A percentile compares a stretch with the other conserved stretches of the same genome.
phyloP scores from a whole-genome alignment of 2,329 filamentous ascomycete genomes.

The Domatiomyces globalis region DNA sequence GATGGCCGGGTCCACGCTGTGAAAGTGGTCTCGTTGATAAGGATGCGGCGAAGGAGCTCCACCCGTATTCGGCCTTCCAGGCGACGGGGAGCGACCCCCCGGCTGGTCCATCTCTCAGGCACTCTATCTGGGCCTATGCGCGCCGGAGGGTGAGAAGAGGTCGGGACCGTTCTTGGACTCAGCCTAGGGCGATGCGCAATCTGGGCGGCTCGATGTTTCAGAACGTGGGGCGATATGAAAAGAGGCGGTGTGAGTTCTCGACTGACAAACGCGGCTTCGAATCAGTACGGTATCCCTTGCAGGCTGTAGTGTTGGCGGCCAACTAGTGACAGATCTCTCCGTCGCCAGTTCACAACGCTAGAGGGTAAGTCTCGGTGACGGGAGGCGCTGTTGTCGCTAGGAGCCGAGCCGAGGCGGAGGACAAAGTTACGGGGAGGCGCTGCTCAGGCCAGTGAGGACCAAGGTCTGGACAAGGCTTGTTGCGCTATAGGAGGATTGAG shows the following conservation, averaged over 20 bases:
- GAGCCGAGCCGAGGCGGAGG: slow-evolving; percentile 2
- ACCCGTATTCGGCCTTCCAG: slow-evolving; percentile 30
- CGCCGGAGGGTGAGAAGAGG: neutral
- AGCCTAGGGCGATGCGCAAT: neutral
- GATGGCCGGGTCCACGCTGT: slow-evolving; percentile 22
- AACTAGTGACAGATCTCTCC: neutral
- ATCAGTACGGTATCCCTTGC: neutral
- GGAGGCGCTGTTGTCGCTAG: neutral
- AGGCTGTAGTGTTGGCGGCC: neutral
- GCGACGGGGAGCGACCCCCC: slow-evolving; percentile 26
- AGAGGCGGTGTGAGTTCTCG: neutral
- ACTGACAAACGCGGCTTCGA: neutral
- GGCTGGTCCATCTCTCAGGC: slow-evolving; percentile 12
- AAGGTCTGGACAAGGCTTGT: neutral
- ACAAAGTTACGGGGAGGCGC: neutral
- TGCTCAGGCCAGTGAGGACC: neutral
- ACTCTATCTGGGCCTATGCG: neutral
- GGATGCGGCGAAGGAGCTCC: slow-evolving; percentile 28
- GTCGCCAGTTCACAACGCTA: neutral
- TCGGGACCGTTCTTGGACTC: neutral
- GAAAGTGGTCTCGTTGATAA: slow-evolving; percentile 24
- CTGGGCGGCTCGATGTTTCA: neutral
- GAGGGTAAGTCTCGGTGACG: neutral
- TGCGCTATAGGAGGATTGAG: neutral
- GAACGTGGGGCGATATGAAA: neutral